Percentiles rank a stretch among this genome's conserved stretches.
Evolutionary conservation across 129 eudicot species (phyloP).

Genomic region (Flaveria brownii): DNA sequence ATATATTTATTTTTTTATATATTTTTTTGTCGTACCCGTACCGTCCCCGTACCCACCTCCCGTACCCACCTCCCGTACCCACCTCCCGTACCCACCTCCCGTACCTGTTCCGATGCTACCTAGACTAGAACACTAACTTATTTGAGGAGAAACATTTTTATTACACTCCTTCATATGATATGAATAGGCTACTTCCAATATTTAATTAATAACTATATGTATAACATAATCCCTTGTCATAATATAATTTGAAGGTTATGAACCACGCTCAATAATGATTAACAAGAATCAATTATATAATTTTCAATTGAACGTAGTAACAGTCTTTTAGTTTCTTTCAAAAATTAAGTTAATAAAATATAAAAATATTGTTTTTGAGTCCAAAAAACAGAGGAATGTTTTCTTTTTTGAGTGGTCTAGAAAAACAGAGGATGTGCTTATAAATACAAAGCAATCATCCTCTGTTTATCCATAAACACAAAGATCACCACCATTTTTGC

Average conservation of each 20-base stretch:
- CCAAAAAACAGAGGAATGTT: slow-evolving; percentile 6
- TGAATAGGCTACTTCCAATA: no score
- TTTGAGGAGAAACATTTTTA: no score
- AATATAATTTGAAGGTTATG: not conserved
- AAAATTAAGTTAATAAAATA: not conserved
- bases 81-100: no score
- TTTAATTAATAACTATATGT: not conserved
- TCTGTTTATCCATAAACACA: not conserved
- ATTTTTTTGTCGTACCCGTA: no score
- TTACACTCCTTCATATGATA: no score
- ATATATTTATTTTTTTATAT: no score
- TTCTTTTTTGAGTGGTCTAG: slow-evolving; percentile 16
- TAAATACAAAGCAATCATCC: slow-evolving; percentile 23
- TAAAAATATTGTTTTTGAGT: not conserved
- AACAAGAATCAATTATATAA: slow-evolving; percentile 5
- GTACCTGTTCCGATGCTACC: no score
- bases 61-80: no score
- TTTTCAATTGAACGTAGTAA: not conserved
- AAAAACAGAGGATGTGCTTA: slow-evolving; percentile 15
- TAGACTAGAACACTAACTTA: no score
- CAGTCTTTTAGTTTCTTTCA: not conserved
- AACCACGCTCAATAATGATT: slow-evolving; percentile 13
- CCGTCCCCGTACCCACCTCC: no score
- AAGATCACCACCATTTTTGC: slow-evolving; percentile 6
- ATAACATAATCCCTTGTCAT: not conserved